Evolutionary conservation across 106 monocot genomes (phyloP), one percentile per base, ranked within the genome.

Genomic region (Dioscorea zingiberensis): DNA sequence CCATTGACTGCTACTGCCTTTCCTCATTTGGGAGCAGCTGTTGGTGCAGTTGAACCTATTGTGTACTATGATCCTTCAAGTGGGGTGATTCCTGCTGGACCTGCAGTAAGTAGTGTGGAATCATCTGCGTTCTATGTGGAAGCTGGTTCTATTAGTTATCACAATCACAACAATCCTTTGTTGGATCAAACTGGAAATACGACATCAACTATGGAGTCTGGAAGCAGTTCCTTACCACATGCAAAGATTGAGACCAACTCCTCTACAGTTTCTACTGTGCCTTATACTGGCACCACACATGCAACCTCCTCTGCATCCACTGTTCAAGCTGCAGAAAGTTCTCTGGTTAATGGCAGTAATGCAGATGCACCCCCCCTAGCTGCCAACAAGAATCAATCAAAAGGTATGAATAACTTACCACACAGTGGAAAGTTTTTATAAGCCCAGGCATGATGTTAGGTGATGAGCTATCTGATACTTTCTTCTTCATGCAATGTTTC

Each of bases 1-100:
- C 69, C 81, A 47, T 17, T 63, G 25, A 70, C 64, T 68, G 61
- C 74, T 55, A 67, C 25, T 72, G 46, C 74, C 46, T 75, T 69
- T 55, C 44, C 80, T 46, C 67, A 53, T 63, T 65, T 69, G 27
- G 47, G 24, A 66, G 51, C 60, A 21, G 70, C 49, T 70, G 79
- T 71, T 54, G 44, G 51, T 19, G 16, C 74, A 32, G 56, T 69
- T 38, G 71, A 66, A 57, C 76, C 76, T 23, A 59, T 74, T 16
- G 59, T 61, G 11, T 86, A 84, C 46, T 83, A 89, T 73, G 73
- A 72, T 64, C 58, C 58, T 73, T 55, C 78, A 48, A 69, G 27
- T 69, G 73, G 14, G 21, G 30, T 45, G 58, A 14, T 78, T 59
- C 68, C 80, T 55, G 48, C 70, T 58, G 78, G 4, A 63, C 51